Evolutionary conservation across 768 basidiomycete species (phyloP).

Genomic region (Pisolithus orientalis): DNA sequence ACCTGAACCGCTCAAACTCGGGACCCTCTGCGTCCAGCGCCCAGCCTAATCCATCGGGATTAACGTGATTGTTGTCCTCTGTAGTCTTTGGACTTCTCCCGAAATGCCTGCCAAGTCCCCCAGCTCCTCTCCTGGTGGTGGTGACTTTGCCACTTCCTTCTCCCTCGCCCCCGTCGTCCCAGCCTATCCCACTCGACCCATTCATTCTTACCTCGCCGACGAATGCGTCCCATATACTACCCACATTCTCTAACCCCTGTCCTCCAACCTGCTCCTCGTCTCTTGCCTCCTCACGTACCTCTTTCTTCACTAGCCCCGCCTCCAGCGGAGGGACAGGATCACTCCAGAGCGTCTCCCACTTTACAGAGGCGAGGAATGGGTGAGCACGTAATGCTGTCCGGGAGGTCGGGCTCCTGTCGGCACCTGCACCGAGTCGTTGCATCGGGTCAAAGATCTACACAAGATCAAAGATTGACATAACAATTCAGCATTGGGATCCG

Average conservation of each 20-base stretch:
- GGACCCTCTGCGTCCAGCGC: conserved; percentile 39
- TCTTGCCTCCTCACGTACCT: conserved; percentile 10
- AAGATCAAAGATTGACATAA: background rate
- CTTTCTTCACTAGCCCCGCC: conserved; percentile 51
- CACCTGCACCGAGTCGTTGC: conserved; percentile 54
- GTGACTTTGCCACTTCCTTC: background rate
- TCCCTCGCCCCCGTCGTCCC: background rate
- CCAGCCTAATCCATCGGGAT: conserved; percentile 47
- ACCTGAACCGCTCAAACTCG: conserved; percentile 21
- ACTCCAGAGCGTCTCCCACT: conserved; percentile 64
- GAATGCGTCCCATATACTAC: conserved; percentile 48
- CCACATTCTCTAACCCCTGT: conserved; percentile 45
- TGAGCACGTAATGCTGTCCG: conserved; percentile 50
- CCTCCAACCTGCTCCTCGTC: conserved; percentile 23
- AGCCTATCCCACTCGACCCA: background rate
- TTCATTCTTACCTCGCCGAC: conserved; percentile 22
- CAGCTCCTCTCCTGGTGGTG: conserved; percentile 4
- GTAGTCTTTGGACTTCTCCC: background rate
- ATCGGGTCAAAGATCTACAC: conserved; percentile 53
- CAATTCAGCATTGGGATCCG: background rate
- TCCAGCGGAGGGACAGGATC: conserved; percentile 52
- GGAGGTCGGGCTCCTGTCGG: conserved; percentile 30
- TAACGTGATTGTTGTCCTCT: background rate
- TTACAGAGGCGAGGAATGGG: conserved; percentile 51
- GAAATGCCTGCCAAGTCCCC: background rate